phyloP scores from a whole-genome alignment of 1,139 yeast species.

The Cylindricascospora bacillispora region DNA sequence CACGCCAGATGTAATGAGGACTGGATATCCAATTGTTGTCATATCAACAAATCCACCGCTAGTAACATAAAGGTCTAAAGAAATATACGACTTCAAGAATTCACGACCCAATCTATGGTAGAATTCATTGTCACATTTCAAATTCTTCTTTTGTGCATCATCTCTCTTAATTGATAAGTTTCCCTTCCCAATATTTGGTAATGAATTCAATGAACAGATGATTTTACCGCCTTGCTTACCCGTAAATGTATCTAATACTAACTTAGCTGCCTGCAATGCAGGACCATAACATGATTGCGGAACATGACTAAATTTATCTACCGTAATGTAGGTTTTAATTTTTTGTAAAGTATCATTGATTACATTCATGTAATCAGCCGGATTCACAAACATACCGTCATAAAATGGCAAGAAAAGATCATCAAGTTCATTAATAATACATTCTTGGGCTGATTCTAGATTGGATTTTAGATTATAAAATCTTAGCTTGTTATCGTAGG shows the following conservation, averaged over 20 bases:
- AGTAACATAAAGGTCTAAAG: slow-evolving; percentile 65
- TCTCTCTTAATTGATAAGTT: slow-evolving; percentile 43
- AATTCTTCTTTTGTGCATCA: slow-evolving; percentile 45
- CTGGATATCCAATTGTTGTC: slow-evolving; percentile 57
- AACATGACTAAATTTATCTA: slow-evolving; percentile 34
- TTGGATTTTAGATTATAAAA: slow-evolving; percentile 56
- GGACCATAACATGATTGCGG: slow-evolving; percentile 71
- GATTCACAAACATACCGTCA: slow-evolving; percentile 72
- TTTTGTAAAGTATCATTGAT: slow-evolving; percentile 58
- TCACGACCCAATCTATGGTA: slow-evolving; percentile 51
- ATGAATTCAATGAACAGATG: slow-evolving; percentile 48
- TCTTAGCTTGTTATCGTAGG: slow-evolving; percentile 63
- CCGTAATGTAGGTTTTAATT: slow-evolving; percentile 38
- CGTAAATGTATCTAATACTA: slow-evolving; percentile 48
- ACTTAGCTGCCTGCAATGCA: slow-evolving; percentile 57
- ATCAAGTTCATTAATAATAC: slow-evolving; percentile 57
- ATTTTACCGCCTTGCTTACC: slow-evolving; percentile 66
- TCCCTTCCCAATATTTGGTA: slow-evolving; percentile 85
- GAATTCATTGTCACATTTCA: slow-evolving; percentile 49
- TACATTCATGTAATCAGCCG: slow-evolving; percentile 46
- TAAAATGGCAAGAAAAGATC: slow-evolving; percentile 76
- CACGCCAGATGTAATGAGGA: slow-evolving; percentile 62
- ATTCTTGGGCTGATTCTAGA: slow-evolving; percentile 48
- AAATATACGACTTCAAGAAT: slow-evolving; percentile 48
- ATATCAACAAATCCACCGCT: slow-evolving; percentile 58